These are phyloP conservation scores for Pseudocercospora ulei DNA, from an alignment of 2,329 filamentous ascomycete genomes.

Conservation along the genomic window DNA sequence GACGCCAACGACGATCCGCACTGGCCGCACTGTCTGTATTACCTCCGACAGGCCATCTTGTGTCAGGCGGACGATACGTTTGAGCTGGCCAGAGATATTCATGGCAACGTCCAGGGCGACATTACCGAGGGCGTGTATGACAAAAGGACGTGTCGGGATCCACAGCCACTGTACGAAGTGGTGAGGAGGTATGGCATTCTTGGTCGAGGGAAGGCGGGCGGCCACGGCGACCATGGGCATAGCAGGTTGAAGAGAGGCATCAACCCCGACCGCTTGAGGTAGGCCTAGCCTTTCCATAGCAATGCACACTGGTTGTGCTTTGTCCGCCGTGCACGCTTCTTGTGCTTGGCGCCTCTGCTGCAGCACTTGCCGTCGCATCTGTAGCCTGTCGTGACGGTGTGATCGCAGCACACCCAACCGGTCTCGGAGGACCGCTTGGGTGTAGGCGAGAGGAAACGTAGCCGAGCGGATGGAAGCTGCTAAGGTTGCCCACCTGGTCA, in stretches of 20 bases:
- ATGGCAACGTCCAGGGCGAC: conserved; percentile 2
- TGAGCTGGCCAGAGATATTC: conserved; percentile 4
- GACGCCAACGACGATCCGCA: conserved; percentile 11
- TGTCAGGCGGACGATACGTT: conserved; percentile 14
- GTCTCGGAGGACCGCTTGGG: too few relatives aligned
- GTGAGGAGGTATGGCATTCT: conserved; percentile 1
- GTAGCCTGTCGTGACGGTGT: too few relatives aligned
- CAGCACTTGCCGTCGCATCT: too few relatives aligned
- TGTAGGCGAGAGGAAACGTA: too few relatives aligned
- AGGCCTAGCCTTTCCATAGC: too few relatives aligned
- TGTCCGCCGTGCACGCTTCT: too few relatives aligned
- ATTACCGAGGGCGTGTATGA: conserved; percentile 2
- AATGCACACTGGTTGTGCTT: too few relatives aligned
- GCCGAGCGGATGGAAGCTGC: too few relatives aligned
- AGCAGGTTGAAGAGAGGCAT: background rate
- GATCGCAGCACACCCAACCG: too few relatives aligned
- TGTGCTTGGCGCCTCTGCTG: too few relatives aligned
- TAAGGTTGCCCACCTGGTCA: too few relatives aligned
- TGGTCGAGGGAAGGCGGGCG: background rate
- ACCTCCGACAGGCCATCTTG: conserved; percentile 9
- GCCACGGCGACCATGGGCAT: background rate
- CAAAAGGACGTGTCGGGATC: background rate
- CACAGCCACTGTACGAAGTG: conserved; percentile 4
- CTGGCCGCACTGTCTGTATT: conserved; percentile 14
- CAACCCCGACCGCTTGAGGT: background rate